Base-by-base conservation (phyloP, 2,329 filamentous ascomycete genomes). In the Diaporthe amygdali region DNA sequence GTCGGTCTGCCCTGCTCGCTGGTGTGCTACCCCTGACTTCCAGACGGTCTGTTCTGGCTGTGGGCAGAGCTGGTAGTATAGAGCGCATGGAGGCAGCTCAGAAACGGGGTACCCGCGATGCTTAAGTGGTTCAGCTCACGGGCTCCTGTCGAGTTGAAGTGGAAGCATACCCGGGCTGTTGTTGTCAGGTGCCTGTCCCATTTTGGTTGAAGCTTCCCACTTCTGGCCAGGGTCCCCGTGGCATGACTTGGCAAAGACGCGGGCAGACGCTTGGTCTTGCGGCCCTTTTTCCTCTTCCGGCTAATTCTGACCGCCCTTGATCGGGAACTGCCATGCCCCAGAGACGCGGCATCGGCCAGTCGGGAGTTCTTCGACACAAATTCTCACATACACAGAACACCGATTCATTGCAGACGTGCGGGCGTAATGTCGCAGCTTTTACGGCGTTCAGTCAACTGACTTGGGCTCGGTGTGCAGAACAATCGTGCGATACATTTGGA, bases 171-270 rank as follows among this genome's bases (percentile, higher is more conserved):
- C 17, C 27, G 41, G 41, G 7, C 41, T 47, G 20, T 47, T 49
- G 27, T 37, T 14, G 59, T 64, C 44, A 64, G 59, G 59, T 64
- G 59, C 41, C 27, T 37, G 27, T 34, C 44, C 59, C 44, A 44
- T 64, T 49, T 49, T 64, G 44, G 59, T 20, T 47, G 41, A 64
- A 64, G 44, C 44, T 30, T 49, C 44, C 59, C 59, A 34, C 59
- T 49, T 49, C 27, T 63, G 41, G 41, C 41, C 59, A 15, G 59
- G 59, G 41, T 64, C 41, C 34, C 59, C 59, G 59, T 30, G 34
- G 59, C 44, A 37, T 34, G 59, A 49, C 59, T 64, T 64, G 59
- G 59, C 59, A 64, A 64, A 47, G 32, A 64, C 56, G 56, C 56
- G 39, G 56, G 56, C 56, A 63, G 56, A 34, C 30, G 30, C 59